Conservation (phyloP, 176 grass and related monocot genomes). For the Tuctoria greenei region DNA sequence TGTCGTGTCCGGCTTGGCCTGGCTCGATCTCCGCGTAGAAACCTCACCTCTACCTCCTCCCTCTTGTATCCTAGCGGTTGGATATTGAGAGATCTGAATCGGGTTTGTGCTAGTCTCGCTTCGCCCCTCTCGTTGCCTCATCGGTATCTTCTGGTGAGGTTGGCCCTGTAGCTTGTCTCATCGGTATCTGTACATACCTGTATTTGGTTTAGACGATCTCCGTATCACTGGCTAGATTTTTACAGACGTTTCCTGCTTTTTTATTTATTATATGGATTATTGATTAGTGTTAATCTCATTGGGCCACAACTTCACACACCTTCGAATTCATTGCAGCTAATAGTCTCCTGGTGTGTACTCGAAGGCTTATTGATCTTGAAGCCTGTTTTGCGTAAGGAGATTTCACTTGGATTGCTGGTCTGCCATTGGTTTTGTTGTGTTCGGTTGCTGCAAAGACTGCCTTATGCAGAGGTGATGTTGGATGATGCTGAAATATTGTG, state of each 20-base stretch:
- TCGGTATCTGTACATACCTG: not conserved
- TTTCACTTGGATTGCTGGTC: not conserved
- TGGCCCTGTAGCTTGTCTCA: constrained; percentile 1
- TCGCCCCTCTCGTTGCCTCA: not conserved
- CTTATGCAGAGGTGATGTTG: constrained; percentile 32
- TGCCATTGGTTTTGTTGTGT: not conserved
- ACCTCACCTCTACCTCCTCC: not conserved
- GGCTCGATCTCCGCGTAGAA: not conserved
- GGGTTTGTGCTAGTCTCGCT: not conserved
- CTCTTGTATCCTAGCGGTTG: not conserved
- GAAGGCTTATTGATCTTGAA: not conserved
- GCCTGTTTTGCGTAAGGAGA: not conserved
- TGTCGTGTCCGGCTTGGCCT: not conserved
- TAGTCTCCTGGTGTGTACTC: not conserved
- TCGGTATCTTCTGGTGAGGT: not conserved
- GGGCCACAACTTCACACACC: not conserved
- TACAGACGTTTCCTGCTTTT: not conserved
- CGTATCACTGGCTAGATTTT: not conserved
- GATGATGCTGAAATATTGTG: constrained; percentile 39
- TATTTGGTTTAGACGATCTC: constrained; percentile 8
- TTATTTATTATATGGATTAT: not conserved
- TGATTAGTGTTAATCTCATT: not conserved
- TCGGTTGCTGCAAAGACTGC: not conserved
- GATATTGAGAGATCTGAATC: not conserved
- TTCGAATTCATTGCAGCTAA: constrained; percentile 14